phyloP scores from a whole-genome alignment of 495 filamentous ascomycete species.

The Penicillium coprophilum region DNA sequence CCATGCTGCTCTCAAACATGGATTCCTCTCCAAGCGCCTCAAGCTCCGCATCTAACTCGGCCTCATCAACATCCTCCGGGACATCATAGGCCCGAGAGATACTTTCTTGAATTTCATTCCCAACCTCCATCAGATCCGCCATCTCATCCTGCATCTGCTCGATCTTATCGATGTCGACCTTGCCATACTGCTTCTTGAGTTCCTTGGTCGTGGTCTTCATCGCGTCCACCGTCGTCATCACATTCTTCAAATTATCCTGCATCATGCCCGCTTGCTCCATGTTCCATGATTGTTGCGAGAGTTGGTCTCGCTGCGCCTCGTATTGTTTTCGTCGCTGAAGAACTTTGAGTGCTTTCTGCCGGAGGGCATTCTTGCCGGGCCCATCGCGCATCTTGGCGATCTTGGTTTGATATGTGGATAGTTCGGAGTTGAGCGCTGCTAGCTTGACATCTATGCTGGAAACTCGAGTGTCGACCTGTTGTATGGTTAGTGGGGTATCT shows the following conservation, averaged over 20 bases:
- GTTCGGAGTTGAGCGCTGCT: slow-evolving; percentile 85
- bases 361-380: slow-evolving; percentile 88
- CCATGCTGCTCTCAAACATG: slow-evolving; percentile 64
- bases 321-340: slow-evolving; percentile 96
- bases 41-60: slow-evolving; percentile 92
- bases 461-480: slow-evolving; percentile 77
- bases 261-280: slow-evolving; percentile 99
- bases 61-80: slow-evolving; percentile 97
- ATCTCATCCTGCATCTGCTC: slow-evolving; percentile 99
- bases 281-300: slow-evolving; percentile 95
- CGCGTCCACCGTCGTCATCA: slow-evolving; percentile 97
- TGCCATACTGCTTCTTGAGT: slow-evolving; percentile 91
- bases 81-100: slow-evolving; percentile 92
- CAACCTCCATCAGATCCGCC: slow-evolving; percentile 95
- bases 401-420: slow-evolving; percentile 81
- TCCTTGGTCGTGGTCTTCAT: slow-evolving; percentile 96
- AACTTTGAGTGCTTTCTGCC: slow-evolving; percentile 92
- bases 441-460: slow-evolving; percentile 94
- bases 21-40: slow-evolving; percentile 92
- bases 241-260: slow-evolving; percentile 98
- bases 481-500: slow-evolving; percentile 6
- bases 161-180: slow-evolving; percentile 95
- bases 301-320: slow-evolving; percentile 90
- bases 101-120: slow-evolving; percentile 97
- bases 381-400: slow-evolving; percentile 94